phyloP scores from a whole-genome alignment of 805 yeast genomes.

The Saturnispora serradocipensis region DNA sequence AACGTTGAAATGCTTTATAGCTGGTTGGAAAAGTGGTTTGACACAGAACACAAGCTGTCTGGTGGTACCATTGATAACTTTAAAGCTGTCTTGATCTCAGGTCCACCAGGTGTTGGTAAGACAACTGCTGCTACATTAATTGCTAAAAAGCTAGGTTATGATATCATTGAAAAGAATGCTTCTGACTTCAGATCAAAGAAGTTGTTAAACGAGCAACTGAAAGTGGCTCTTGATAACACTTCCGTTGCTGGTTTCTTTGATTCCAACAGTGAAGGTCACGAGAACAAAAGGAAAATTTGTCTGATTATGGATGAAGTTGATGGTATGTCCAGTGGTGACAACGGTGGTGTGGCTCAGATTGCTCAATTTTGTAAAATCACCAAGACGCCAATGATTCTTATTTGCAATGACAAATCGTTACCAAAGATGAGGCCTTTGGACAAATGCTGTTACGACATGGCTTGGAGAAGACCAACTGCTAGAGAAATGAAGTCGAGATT shows the following conservation, averaged over 20 bases:
- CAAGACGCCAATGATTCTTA: slow-evolving; percentile 80
- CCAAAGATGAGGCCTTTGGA: slow-evolving; percentile 98
- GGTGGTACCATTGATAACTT: slow-evolving; percentile 57
- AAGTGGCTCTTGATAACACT: slow-evolving; percentile 66
- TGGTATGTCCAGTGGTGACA: slow-evolving; percentile 98
- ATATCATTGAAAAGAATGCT: slow-evolving; percentile 70
- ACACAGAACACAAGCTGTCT: slow-evolving; percentile 39
- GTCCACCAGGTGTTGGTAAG: slow-evolving; percentile 83
- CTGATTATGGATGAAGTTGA: slow-evolving; percentile 98
- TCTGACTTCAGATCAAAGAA: slow-evolving; percentile 86
- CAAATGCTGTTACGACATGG: slow-evolving; percentile 64
- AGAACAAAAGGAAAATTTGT: slow-evolving; percentile 48
- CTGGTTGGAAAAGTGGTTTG: slow-evolving; percentile 79
- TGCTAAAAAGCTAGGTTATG: slow-evolving; percentile 62
- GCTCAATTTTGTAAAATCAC: slow-evolving; percentile 81
- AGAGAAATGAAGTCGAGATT: slow-evolving; percentile 71
- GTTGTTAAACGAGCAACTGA: slow-evolving; percentile 57
- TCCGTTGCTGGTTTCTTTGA: slow-evolving; percentile 75
- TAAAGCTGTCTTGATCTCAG: slow-evolving; percentile 79
- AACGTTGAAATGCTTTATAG: slow-evolving; percentile 51
- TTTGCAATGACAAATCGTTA: slow-evolving; percentile 84
- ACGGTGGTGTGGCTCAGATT: slow-evolving; percentile 95
- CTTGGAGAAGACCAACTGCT: slow-evolving; percentile 84
- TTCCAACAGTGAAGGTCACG: slow-evolving; percentile 12
- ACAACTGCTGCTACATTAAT: slow-evolving; percentile 75